Percentiles rank a stretch among this genome's conserved stretches.
These are phyloP conservation scores for Quercus glauca DNA, from an alignment of 306 rosid species.

Conservation along the genomic window DNA sequence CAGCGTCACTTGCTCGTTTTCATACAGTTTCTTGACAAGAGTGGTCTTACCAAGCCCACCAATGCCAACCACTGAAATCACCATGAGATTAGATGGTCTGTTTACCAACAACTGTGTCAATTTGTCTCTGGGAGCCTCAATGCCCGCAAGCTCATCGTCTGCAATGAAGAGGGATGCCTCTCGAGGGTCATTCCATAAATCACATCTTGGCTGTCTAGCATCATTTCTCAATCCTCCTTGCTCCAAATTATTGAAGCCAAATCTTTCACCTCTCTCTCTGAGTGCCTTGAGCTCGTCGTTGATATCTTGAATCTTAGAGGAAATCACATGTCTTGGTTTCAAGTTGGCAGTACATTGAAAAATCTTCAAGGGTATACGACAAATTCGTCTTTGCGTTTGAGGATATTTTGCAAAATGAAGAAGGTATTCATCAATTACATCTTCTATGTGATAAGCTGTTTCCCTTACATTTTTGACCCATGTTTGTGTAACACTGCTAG, in stretches of 20 bases:
- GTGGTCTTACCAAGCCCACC: background rate
- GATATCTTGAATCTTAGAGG: too few species aligned
- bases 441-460: background rate
- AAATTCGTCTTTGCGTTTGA: too few species aligned
- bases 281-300: too few species aligned
- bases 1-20: background rate
- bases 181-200: background rate
- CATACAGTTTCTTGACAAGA: background rate
- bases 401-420: background rate
- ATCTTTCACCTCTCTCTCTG: background rate
- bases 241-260: background rate
- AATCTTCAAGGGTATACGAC: too few species aligned
- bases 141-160: background rate
- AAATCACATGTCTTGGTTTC: too few species aligned
- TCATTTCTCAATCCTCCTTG: background rate
- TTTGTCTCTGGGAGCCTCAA: background rate
- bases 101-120: background rate
- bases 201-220: background rate
- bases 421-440: background rate
- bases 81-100: background rate
- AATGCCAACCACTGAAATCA: background rate
- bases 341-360: fast-evolving
- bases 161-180: background rate
- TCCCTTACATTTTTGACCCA: background rate
- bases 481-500: background rate